Evolutionary conservation across 1,284 basidiomycete species (phyloP), one percentile per base, ranked within the genome.

Genomic region (Ganoderma sp.): DNA sequence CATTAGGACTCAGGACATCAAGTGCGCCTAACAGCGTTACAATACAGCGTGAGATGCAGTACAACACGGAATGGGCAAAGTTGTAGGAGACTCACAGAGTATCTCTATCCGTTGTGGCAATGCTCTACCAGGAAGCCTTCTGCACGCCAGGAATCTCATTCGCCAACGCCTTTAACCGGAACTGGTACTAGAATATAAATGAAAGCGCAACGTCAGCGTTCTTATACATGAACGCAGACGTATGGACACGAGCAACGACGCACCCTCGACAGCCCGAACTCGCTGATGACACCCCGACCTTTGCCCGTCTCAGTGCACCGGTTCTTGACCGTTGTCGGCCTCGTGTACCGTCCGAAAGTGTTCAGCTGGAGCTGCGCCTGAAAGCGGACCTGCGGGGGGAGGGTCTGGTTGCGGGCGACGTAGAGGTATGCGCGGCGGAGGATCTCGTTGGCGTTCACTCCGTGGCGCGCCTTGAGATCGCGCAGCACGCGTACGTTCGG

Each of bases 331-430:
- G 89, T 91, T 9, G 89, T 90, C 25, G 94, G 93, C 45, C 93
- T 88, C 10, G 94, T 91, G 79, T 94, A 93, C 61, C 88, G 87
- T 68, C 88, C 91, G 76, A 98, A 95, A 25, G 90, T 88, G 81
- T 97, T 97, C 66, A 99, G 86, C 77, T 97, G 94, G 68, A 98
- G 84, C 79, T 98, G 97, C n/a, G 97, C 97, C 77, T 97, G 94
- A 81, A 97, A 95, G 69, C 97, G 92, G 65, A 98, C 88, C 76
- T 94, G 90, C 5, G 92, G 84, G 8, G 95, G 90, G 14, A 97
- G 82, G 0, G 89, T 88, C 77, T 94, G 90, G 81, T 98, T 97
- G 72, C 96, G 88, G 25, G 96, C 95, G 72, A 97, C 91, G 79
- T 90, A 95, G 68, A 97, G 89, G 80, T 96, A 96, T 0, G 96